Evolutionary conservation across 2,329 filamentous ascomycete genomes (phyloP).

Genomic region (Sarocladium strictum): DNA sequence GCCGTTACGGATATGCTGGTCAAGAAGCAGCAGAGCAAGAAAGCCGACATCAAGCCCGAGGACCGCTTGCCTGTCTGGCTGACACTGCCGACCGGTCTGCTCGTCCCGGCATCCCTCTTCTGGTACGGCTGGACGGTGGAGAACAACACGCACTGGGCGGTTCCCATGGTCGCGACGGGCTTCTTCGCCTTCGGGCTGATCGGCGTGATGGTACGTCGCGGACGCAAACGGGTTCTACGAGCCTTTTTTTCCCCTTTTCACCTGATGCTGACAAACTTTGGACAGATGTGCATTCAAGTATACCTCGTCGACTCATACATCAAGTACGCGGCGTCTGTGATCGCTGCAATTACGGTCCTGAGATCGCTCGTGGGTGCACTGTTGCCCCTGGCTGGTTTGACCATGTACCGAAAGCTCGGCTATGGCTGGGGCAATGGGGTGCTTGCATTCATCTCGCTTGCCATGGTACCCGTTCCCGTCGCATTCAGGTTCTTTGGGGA

Average conservation of each 20-base stretch:
- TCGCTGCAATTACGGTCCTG: conserved; percentile 23
- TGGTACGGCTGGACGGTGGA: conserved; percentile 25
- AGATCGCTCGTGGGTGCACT: conserved; percentile 59
- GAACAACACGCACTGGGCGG: conserved; percentile 22
- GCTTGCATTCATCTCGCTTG: conserved; percentile 37
- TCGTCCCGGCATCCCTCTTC: conserved; percentile 21
- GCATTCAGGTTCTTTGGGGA: conserved; percentile 17
- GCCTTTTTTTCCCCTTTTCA: too few species aligned
- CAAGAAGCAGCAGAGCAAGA: conserved; percentile 18
- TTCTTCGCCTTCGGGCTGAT: conserved; percentile 40
- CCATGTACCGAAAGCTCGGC: conserved; percentile 30
- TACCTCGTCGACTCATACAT: conserved; percentile 27
- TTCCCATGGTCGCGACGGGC: conserved; percentile 30
- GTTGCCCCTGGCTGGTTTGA: conserved; percentile 51
- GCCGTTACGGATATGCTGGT: conserved; percentile 21
- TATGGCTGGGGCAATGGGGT: conserved; percentile 42
- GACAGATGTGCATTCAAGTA: conserved; percentile 30
- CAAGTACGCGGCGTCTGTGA: conserved; percentile 23
- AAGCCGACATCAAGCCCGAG: conserved; percentile 18
- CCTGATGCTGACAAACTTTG: background rate
- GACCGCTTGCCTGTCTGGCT: conserved; percentile 20
- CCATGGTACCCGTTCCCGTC: conserved; percentile 17
- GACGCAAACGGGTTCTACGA: too few species aligned
- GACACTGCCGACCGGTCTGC: conserved; percentile 17
- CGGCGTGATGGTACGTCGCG: conserved; percentile 31